Evolutionary conservation across 208 protist species (phyloP), one percentile per base, ranked within the genome.

Genomic region (Crithidia fasciculata): DNA sequence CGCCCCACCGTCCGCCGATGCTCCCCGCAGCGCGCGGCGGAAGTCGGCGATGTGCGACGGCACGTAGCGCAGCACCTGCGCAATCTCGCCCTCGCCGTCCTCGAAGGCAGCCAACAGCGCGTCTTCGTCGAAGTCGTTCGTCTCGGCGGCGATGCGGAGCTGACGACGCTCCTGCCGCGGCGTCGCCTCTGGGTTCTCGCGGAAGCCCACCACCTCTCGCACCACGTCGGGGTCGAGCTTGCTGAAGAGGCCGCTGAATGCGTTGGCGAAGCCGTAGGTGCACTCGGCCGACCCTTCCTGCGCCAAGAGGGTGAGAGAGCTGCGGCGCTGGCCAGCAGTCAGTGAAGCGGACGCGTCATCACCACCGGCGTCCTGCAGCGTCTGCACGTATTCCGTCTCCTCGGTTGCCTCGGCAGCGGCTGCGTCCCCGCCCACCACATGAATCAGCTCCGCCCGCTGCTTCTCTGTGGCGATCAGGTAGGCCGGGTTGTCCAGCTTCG

Each of bases 391-490:
- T 67, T 97, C 90, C 8, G 69, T 88, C 69, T 95, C 87, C 58
- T 90, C 89, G 36, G 49, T 73, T 41, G 82, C 82, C 0, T 82
- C 83, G 4, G 13, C 52, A 3, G 15, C 45, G n/a, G 49, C 19
- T 19, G 63, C 59, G 8, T 36, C 40, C 1, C 56, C 72, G 13
- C 44, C 62, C 36, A 96, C 75, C 36, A 87, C 72, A 53, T 80
- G 69, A 28, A 90, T 77, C 19, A 95, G 60, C 49, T 73, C 72
- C 8, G 43, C 54, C 3, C 94, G 86, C 76, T 97, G 85, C 76
- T 83, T 86, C 18, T 91, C 89, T 2, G 93, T 97, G 9, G 89
- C 87, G 52, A 97, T 83, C 18, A 98, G 84, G 55, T 88, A 96
- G 19, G 80, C 89, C 4, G 90, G 84, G 78, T 96, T 95, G 72